These are phyloP conservation scores for Coffea humblotiana DNA, from an alignment of 305 asterid species.

Conservation along the genomic window DNA sequence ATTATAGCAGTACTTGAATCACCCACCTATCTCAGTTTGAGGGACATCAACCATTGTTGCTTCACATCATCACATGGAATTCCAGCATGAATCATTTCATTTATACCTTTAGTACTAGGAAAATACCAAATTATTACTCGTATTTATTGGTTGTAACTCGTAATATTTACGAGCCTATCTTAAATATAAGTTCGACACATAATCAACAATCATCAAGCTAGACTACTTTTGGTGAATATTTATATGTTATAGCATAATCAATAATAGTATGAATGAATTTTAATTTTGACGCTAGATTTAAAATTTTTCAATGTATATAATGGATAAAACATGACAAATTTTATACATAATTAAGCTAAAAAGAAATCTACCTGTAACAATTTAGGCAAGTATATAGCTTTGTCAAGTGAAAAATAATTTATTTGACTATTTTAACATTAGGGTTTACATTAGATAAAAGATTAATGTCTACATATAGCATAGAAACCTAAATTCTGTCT, in stretches of 20 bases:
- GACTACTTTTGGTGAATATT: not conserved
- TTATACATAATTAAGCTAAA: not conserved
- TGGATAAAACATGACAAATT: not conserved
- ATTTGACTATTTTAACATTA: not conserved
- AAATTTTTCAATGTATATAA: not conserved
- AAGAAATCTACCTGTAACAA: not conserved
- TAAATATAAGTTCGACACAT: not conserved
- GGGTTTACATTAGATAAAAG: no score
- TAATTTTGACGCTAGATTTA: not conserved
- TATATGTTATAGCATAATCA: no score
- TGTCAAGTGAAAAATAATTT: not conserved
- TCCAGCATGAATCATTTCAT: not conserved
- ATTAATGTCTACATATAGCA: not conserved
- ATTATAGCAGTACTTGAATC: slow-evolving; percentile 1
- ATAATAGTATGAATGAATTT: not conserved
- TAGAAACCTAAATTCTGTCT: not conserved
- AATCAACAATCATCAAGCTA: no score
- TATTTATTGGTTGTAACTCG: not conserved
- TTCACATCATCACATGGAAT: not conserved
- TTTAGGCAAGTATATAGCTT: not conserved
- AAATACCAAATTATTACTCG: not conserved
- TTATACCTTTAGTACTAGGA: not conserved
- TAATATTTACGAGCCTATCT: not conserved
- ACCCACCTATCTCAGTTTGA: not conserved
- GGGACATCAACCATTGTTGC: not conserved